Conservation (phyloP, 208 protist species). For the Trypanosoma scelopori region DNA sequence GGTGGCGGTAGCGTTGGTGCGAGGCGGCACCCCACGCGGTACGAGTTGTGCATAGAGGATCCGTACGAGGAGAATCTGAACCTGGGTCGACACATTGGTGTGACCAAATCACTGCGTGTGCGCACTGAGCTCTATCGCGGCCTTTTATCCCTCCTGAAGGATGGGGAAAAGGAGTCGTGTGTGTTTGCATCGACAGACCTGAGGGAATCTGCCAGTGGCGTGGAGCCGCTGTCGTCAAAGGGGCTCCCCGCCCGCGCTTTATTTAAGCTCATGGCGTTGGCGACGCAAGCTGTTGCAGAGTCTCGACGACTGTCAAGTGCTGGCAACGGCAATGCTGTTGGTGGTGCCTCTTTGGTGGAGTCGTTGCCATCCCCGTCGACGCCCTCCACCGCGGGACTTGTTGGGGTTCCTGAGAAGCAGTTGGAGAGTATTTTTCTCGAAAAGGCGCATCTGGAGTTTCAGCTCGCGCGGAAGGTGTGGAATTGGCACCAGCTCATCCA, state of each 20-base stretch:
- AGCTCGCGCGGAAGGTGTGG: slow-evolving; percentile 66
- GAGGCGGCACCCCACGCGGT: slow-evolving; percentile 45
- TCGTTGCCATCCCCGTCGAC: not conserved
- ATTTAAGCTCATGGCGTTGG: slow-evolving; percentile 27
- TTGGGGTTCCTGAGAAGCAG: slow-evolving; percentile 31
- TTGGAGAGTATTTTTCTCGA: slow-evolving; percentile 42
- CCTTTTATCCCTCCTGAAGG: slow-evolving; percentile 76
- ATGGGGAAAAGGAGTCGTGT: slow-evolving; percentile 56
- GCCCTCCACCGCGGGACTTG: not conserved
- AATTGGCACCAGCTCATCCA: slow-evolving; percentile 84
- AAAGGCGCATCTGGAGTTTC: slow-evolving; percentile 54
- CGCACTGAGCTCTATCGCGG: slow-evolving; percentile 76
- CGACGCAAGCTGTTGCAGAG: slow-evolving; percentile 21
- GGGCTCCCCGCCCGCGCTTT: slow-evolving; percentile 25
- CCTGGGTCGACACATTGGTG: slow-evolving; percentile 82
- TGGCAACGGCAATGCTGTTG: not conserved
- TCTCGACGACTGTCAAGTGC: not conserved
- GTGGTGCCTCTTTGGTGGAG: not conserved
- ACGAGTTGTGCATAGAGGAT: slow-evolving; percentile 90
- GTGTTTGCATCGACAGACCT: slow-evolving; percentile 61
- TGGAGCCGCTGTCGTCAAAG: slow-evolving; percentile 4
- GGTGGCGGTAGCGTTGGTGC: slow-evolving; percentile 24
- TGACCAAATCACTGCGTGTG: slow-evolving; percentile 85
- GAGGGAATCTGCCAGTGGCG: slow-evolving; percentile 4
- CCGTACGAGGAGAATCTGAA: slow-evolving; percentile 90